A percentile compares a stretch with the other conserved stretches of the same genome.
phyloP scores from a whole-genome alignment of 2,329 filamentous ascomycete species.

The Trichoderma citrinoviride region DNA sequence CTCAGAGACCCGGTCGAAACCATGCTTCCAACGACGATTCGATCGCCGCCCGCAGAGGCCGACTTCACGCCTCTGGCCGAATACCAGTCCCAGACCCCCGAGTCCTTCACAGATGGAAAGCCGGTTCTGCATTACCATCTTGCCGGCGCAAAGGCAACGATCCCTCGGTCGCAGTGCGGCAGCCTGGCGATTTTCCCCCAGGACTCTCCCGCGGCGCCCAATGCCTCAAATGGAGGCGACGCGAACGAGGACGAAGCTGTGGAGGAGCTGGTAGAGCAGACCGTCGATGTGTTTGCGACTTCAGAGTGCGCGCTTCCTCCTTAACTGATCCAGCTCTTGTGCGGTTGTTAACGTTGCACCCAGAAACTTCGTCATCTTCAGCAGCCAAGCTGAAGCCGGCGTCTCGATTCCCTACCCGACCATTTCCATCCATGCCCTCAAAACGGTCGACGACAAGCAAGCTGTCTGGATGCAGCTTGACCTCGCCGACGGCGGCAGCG shows the following conservation, averaged over 20 bases:
- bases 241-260: conserved; percentile 32
- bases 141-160: conserved; percentile 54
- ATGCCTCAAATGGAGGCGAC: conserved; percentile 33
- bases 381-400: conserved; percentile 54
- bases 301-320: conserved; percentile 48
- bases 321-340: background rate
- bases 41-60: conserved; percentile 51
- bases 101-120: conserved; percentile 68
- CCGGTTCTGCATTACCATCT: conserved; percentile 67
- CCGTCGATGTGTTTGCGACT: conserved; percentile 56
- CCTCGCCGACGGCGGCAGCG: conserved; percentile 55
- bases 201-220: conserved; percentile 35
- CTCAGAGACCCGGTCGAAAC: background rate
- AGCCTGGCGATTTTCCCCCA: conserved; percentile 53
- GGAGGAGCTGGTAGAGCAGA: conserved; percentile 41
- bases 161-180: conserved; percentile 53
- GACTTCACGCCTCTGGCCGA: conserved; percentile 65
- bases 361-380: conserved; percentile 60
- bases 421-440: conserved; percentile 73
- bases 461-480: conserved; percentile 68
- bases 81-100: conserved; percentile 70
- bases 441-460: conserved; percentile 51
- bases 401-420: conserved; percentile 70
- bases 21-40: conserved; percentile 55
- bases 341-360: background rate